These are phyloP conservation scores for Neurospora sp. DNA, from an alignment of 495 filamentous ascomycete species.

Conservation along the genomic window DNA sequence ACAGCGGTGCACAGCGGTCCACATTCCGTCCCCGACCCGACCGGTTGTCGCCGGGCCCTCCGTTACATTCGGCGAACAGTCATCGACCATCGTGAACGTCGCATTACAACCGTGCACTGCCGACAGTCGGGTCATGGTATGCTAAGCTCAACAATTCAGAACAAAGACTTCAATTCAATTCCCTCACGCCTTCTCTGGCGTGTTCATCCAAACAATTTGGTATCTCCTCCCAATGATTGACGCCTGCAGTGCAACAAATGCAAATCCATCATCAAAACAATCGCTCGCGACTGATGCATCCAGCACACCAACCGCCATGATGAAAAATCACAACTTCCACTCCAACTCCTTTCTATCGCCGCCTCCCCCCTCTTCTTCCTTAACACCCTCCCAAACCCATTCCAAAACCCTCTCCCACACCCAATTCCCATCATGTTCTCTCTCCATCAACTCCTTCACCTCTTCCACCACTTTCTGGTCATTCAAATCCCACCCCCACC, in stretches of 20 bases:
- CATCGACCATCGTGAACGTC: too few relatives aligned
- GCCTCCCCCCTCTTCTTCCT: background rate
- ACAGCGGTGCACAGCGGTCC: background rate
- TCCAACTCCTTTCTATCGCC: background rate
- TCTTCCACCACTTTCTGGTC: constrained; percentile 10
- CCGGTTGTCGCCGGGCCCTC: background rate
- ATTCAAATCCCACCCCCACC: constrained; percentile 29
- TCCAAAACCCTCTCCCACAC: constrained; percentile 34
- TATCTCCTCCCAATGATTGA: background rate
- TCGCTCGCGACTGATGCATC: background rate
- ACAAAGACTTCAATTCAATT: background rate
- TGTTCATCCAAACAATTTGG: background rate
- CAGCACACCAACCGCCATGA: background rate
- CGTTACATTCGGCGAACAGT: background rate
- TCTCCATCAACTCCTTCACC: constrained; percentile 13
- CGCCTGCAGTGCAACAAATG: background rate
- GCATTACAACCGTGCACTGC: too few relatives aligned
- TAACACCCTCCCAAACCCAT: constrained; percentile 25
- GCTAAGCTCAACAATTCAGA: too few relatives aligned
- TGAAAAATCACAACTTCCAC: background rate
- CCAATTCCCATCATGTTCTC: constrained; percentile 30
- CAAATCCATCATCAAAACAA: background rate
- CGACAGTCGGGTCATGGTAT: too few relatives aligned
- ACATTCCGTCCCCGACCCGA: background rate
- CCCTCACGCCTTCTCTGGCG: background rate